Percentiles rank a stretch among this genome's conserved stretches.
Evolutionary conservation across 2,329 filamentous ascomycete species (phyloP).

Genomic region (Dothistroma septosporum): DNA sequence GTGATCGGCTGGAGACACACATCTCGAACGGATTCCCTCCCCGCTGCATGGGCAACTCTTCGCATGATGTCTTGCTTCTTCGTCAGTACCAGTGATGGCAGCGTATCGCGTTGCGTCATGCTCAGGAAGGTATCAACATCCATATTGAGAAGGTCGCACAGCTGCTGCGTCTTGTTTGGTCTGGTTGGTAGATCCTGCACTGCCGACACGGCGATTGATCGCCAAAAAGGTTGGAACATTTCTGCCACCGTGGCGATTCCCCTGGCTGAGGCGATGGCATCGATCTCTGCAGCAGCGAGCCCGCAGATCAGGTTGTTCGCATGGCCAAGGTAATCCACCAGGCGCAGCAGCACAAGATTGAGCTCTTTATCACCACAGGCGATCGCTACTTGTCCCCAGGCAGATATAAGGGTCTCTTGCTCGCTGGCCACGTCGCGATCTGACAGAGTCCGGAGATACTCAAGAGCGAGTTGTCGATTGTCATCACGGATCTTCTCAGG

Average conservation of each 20-base stretch:
- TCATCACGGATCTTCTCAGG: conserved; percentile 48
- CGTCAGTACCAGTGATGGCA: conserved; percentile 80
- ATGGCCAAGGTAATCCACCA: conserved; percentile 84
- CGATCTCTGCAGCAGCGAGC: conserved; percentile 76
- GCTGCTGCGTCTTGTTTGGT: conserved; percentile 74
- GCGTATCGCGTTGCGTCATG: conserved; percentile 71
- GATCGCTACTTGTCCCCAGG: conserved; percentile 77
- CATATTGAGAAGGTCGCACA: conserved; percentile 77
- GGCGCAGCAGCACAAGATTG: conserved; percentile 75
- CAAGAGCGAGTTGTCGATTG: conserved; percentile 67
- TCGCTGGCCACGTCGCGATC: conserved; percentile 63
- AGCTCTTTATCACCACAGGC: conserved; percentile 76
- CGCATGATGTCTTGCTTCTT: conserved; percentile 74
- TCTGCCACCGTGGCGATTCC: conserved; percentile 47
- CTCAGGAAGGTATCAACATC: conserved; percentile 70
- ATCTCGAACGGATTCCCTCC: conserved; percentile 54
- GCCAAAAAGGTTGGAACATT: conserved; percentile 85
- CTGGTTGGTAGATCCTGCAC: conserved; percentile 75
- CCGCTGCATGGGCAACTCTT: conserved; percentile 69
- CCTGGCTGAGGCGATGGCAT: conserved; percentile 65
- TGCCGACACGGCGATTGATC: conserved; percentile 72
- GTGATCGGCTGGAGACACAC: conserved; percentile 54
- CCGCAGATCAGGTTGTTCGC: conserved; percentile 73
- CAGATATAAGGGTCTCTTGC: conserved; percentile 79
- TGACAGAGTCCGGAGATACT: conserved; percentile 67